Conservation (phyloP, 2,329 filamentous ascomycete genomes). For the Cladosporium phlei region DNA sequence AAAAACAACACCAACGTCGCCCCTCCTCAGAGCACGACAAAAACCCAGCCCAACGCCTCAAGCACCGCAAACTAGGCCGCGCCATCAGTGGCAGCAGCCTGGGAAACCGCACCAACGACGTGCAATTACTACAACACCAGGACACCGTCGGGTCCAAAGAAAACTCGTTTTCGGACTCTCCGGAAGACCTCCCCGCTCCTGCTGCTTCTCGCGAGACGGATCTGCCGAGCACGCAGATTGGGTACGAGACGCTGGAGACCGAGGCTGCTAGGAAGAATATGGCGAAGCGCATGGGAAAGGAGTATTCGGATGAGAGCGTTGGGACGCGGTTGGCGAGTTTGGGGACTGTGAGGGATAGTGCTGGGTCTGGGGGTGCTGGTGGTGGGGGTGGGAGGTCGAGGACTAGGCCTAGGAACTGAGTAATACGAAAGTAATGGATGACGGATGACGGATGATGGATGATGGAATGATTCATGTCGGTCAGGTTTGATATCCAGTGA, state of each 20-base stretch:
- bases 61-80: slow-evolving; percentile 28
- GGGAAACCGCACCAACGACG: slow-evolving; percentile 1
- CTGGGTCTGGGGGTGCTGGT: slow-evolving; percentile 8
- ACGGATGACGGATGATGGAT: too few species aligned
- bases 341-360: slow-evolving; percentile 29
- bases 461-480: too few species aligned
- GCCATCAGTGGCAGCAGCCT: slow-evolving; percentile 23
- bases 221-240: slow-evolving; percentile 32
- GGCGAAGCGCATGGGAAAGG: slow-evolving; percentile 30
- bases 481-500: too few species aligned
- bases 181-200: background rate
- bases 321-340: slow-evolving; percentile 26
- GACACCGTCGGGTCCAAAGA: too few species aligned
- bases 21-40: slow-evolving; percentile 1
- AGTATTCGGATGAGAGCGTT: slow-evolving; percentile 21
- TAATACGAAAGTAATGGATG: background rate
- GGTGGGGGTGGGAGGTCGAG: slow-evolving; percentile 20
- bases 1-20: slow-evolving; percentile 7
- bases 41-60: slow-evolving; percentile 19
- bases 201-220: too few species aligned
- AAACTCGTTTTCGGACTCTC: slow-evolving; percentile 3
- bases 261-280: slow-evolving; percentile 28
- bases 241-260: slow-evolving; percentile 31
- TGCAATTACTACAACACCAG: background rate
- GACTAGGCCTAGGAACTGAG: slow-evolving; percentile 9